Evolutionary conservation across 495 filamentous ascomycete genomes (phyloP).

Genomic region (Haplographium delicatum): DNA sequence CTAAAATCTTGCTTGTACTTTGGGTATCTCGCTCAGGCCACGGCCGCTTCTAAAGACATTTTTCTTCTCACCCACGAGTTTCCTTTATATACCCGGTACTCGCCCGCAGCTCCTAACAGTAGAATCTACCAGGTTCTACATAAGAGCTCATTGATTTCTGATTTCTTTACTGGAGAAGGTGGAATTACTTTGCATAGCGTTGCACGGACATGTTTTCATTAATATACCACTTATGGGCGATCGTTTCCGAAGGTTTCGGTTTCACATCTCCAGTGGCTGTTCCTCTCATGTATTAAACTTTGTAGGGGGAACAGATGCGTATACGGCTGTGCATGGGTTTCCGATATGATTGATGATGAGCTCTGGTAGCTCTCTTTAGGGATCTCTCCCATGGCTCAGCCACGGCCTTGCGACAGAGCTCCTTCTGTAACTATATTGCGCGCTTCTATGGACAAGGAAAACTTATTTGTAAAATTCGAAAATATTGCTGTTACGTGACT

Average conservation of each 20-base stretch:
- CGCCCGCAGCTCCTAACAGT: neutral
- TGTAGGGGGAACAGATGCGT: conserved; percentile 1
- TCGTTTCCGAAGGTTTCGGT: neutral
- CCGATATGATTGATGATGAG: conserved; percentile 4
- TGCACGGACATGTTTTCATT: too few relatives aligned
- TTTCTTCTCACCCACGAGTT: conserved; percentile 4
- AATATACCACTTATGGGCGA: neutral
- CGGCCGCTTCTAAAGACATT: too few relatives aligned
- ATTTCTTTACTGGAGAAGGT: neutral
- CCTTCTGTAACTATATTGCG: neutral
- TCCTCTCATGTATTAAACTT: conserved; percentile 3
- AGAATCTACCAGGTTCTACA: too few relatives aligned
- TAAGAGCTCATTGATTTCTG: too few relatives aligned
- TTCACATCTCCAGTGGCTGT: neutral
- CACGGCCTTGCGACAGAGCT: too few relatives aligned
- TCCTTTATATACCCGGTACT: conserved; percentile 13
- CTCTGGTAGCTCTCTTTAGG: conserved; percentile 7
- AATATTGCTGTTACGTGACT: too few relatives aligned
- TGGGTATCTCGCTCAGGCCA: too few relatives aligned
- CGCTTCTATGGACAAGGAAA: too few relatives aligned
- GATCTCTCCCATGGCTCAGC: neutral
- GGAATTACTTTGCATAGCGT: conserved; percentile 6
- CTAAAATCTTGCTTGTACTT: neutral
- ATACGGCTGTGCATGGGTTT: neutral
- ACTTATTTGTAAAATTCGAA: too few relatives aligned